Evolutionary conservation across 306 rosid species (phyloP).

Genomic region (Senna tora): DNA sequence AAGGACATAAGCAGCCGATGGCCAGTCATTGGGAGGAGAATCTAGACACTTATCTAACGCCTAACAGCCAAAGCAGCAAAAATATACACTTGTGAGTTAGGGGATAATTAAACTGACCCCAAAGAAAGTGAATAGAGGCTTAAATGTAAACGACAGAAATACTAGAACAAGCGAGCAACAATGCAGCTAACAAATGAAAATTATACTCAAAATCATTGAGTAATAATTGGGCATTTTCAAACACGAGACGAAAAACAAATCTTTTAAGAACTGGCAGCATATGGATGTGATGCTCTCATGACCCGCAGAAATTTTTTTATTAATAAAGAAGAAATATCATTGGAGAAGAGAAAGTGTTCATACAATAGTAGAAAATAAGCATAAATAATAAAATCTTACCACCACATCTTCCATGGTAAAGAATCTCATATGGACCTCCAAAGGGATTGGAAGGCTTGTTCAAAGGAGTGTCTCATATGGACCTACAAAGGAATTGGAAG

Average conservation of each 20-base stretch:
- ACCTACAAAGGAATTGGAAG: no score
- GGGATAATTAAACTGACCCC: conserved; percentile 24
- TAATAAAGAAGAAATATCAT: no score
- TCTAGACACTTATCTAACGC: conserved; percentile 97
- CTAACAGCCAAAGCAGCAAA: conserved; percentile 54
- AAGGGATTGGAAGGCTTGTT: no score
- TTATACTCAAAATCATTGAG: conserved; percentile 25
- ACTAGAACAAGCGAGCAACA: not conserved
- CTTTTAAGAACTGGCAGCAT: no score
- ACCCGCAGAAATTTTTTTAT: no score
- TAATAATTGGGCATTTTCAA: conserved; percentile 20
- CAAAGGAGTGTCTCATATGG: no score
- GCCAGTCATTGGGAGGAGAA: conserved; percentile 95
- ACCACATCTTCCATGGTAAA: no score
- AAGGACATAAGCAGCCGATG: conserved; percentile 93
- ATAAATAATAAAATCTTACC: no score
- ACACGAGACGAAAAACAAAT: not conserved
- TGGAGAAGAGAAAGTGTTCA: no score
- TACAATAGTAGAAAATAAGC: no score
- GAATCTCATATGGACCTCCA: no score
- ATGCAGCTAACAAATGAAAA: conserved; percentile 11
- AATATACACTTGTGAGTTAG: not conserved
- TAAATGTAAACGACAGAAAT: conserved; percentile 12
- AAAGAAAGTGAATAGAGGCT: not conserved
- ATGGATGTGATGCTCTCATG: no score